Base-by-base conservation (phyloP, 2,329 filamentous ascomycete species). In the Aspergillus vadensis region DNA sequence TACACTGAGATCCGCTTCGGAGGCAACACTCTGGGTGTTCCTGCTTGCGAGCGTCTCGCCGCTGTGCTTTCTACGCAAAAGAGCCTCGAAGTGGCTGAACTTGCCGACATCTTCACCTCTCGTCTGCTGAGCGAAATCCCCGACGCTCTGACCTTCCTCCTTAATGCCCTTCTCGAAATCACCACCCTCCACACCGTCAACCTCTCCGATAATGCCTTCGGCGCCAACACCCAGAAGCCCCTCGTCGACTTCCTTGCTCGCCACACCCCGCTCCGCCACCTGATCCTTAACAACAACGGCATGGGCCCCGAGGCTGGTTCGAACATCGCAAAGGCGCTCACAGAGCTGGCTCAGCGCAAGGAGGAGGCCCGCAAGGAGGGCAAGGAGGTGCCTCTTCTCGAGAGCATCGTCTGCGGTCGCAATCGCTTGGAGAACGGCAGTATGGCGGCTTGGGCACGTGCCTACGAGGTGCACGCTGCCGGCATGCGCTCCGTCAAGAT, bases 251-350 rank as follows among this genome's bases (percentile, higher is more conserved):
- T 99, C 81, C 87, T 99, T 63, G 88, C 91, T 58, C 85, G 88
- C 60, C 94, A 98, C 79, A 87, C 91, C 3, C 94, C 95, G 2
- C 88, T 99, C 44, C 92, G 93, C 77, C 93, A 97, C 77, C 86
- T 99, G 27, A 92, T 96, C 78, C 87, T 99, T 60, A 98, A 98
- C 84, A 99, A 99, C 84, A 99, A 99, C 77, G 95, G 95, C 27
- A 86, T 99, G 39, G 95, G 95, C 12, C 95, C 95, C 21, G 89
- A 92, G 63, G 94, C 94, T 9, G 95, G 95, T 60, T 91, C 91
- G 49, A 83, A 95, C 57, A 88, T 99, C 69, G 95, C 94, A 53
- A 88, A 97, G 74, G 91, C 95, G 6, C 88, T 99, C 57, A 89
- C 87, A 19, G 85, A 88, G 65, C 88, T 99, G 41, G 91, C 96